Base-by-base conservation (phyloP, 352 stramenopile species). In the Phytopythium boreale region DNA sequence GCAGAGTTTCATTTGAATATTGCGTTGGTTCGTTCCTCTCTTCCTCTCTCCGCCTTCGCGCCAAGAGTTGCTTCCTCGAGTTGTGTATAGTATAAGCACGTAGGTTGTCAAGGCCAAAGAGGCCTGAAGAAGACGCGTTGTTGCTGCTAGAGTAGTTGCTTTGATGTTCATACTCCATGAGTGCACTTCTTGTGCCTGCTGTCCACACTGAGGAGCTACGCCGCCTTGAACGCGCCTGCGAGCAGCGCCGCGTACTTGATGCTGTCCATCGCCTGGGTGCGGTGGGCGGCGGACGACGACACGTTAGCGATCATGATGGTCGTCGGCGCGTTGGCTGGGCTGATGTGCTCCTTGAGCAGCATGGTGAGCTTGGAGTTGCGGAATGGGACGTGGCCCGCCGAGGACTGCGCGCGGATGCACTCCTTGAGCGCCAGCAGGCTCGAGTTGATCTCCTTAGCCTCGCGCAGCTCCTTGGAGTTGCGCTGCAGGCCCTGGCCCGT, bases 251-350 rank as follows among this genome's bases (percentile, higher is more conserved):
- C 74, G 50, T 84, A 84, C 58, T 76, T 73, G 67, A 84, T 70
- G 26, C 74, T 80, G 56, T 84, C 66, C 15, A 72, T 8, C 20
- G 64, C 63, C 14, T 80, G 79, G n/a, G 44, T 51, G 29, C 60
- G 22, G 12, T 77, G 62, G 11, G 59, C 64, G 3, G 36, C 51
- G 0, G 71, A 61, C 14, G 71, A 79, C 53, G 74, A 82, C 9
- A 85, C 76, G 31, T 71, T 82, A 6, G 74, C 74, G 64, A 85
- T 74, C 74, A 82, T 85, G 39, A 85, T 70, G 9, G 71, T 80
- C 11, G 43, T 61, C 3, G 36, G 41, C 14, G 63, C 65, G 31
- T 70, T 69, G 10, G 62, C 63, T 1, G 55, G 55, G 22, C 69
- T 61, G 5, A 82, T 58, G 55, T 82, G 72, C 20, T 41, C 57